Evolutionary conservation across 345 rosid genomes (phyloP).

Genomic region (Gynandropsis gynandra): DNA sequence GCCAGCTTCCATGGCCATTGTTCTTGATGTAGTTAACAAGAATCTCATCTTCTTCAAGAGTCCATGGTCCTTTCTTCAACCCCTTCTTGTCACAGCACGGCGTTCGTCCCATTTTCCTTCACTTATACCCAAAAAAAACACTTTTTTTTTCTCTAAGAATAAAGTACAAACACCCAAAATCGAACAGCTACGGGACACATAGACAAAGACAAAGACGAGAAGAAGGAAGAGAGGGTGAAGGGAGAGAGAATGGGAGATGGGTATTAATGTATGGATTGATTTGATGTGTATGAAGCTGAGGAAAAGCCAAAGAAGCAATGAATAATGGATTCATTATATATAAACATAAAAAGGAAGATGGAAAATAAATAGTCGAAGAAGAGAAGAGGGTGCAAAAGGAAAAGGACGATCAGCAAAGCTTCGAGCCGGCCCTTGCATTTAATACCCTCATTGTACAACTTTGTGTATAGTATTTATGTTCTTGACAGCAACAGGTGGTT

Average conservation of each 20-base stretch:
- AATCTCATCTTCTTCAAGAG: conserved; percentile 84
- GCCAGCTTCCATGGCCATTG: conserved; percentile 95
- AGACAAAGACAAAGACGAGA: not conserved
- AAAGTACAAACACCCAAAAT: no score
- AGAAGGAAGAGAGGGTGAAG: not conserved
- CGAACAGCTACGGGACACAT: conserved; percentile 18
- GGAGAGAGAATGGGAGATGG: conserved; percentile 9
- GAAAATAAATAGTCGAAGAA: conserved; percentile 7
- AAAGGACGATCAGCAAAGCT: conserved; percentile 46
- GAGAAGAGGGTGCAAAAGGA: no score
- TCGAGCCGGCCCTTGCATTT: conserved; percentile 53
- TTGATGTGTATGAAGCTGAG: conserved; percentile 26
- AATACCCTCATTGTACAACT: conserved; percentile 18
- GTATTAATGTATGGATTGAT: conserved; percentile 31
- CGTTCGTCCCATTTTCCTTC: conserved; percentile 70
- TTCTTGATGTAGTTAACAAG: conserved; percentile 60
- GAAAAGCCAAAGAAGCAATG: conserved; percentile 19
- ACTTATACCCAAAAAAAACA: conserved; percentile 17
- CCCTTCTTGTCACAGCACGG: conserved; percentile 84
- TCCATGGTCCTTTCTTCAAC: conserved; percentile 97
- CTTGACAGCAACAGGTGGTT: conserved; percentile 24
- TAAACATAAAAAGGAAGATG: not conserved
- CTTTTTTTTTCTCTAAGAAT: no score
- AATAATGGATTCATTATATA: conserved; percentile 7
- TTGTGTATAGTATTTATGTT: conserved; percentile 21